These are phyloP conservation scores for Periglandula ipomoeae DNA, from an alignment of 2,329 filamentous ascomycete genomes.

Conservation along the genomic window DNA sequence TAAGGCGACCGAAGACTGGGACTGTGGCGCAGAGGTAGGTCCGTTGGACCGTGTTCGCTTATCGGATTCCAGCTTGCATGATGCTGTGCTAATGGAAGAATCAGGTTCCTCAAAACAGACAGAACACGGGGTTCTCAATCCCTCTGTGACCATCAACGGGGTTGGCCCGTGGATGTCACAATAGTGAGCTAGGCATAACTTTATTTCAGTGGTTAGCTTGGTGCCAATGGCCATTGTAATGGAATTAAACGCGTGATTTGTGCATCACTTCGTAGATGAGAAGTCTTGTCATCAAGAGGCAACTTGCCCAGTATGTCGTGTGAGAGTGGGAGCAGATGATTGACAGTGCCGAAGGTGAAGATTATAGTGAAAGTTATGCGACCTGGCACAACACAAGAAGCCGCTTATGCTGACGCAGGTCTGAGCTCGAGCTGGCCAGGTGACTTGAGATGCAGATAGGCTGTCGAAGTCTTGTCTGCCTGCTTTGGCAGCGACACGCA, in stretches of 20 bases:
- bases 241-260: background rate
- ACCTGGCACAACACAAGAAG: background rate
- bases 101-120: conserved; percentile 42
- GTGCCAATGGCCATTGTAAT: conserved; percentile 19
- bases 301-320: background rate
- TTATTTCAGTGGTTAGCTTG: conserved; percentile 29
- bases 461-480: conserved; percentile 1
- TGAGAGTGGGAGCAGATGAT: background rate
- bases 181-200: conserved; percentile 62
- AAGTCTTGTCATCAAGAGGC: background rate
- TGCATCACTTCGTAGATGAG: background rate
- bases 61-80: conserved; percentile 15
- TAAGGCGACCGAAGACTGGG: conserved; percentile 27
- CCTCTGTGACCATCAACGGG: conserved; percentile 61
- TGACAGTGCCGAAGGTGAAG: background rate
- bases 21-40: conserved; percentile 24
- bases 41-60: conserved; percentile 32
- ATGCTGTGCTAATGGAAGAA: conserved; percentile 1
- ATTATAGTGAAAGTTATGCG: background rate
- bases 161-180: conserved; percentile 63
- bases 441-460: conserved; percentile 2
- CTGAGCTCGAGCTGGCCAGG: conserved; percentile 2
- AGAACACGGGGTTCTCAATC: conserved; percentile 50
- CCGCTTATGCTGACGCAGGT: background rate
- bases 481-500: background rate